Percentiles rank a stretch among this genome's conserved stretches.
These are phyloP conservation scores for Leptodermis oblonga DNA, from an alignment of 257 asterid genomes.

Conservation along the genomic window DNA sequence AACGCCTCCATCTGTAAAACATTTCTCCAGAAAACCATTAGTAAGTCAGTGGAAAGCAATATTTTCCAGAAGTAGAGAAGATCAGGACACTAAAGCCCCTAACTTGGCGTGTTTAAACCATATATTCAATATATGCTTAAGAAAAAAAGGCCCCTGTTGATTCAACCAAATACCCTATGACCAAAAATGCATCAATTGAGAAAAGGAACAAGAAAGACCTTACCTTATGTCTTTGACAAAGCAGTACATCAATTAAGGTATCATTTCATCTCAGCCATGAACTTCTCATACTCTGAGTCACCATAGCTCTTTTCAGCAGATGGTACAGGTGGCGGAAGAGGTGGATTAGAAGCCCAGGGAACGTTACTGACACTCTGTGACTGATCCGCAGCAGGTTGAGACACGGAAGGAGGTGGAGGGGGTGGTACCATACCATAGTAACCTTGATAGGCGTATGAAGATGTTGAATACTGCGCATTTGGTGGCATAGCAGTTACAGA, in stretches of 20 bases:
- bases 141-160: not conserved
- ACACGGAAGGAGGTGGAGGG: conserved; percentile 55
- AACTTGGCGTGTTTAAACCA: not conserved
- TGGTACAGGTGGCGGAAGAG: conserved; percentile 54
- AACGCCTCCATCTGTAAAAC: conserved; percentile 11
- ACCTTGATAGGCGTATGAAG: conserved; percentile 60
- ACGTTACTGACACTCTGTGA: conserved; percentile 56
- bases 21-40: conserved; percentile 3
- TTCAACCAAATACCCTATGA: not conserved
- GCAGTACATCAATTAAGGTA: conserved; percentile 8
- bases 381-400: conserved; percentile 45
- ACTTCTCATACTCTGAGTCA: conserved; percentile 88
- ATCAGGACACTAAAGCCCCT: not conserved
- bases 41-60: conserved; percentile 3
- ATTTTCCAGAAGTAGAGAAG: not conserved
- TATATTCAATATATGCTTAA: not conserved
- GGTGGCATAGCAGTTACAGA: conserved; percentile 54
- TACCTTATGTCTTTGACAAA: conserved; percentile 31
- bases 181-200: not conserved
- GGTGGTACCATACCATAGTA: conserved; percentile 56
- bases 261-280: conserved; percentile 92
- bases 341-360: conserved; percentile 82
- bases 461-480: conserved; percentile 51
- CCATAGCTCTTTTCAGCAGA: conserved; percentile 53
- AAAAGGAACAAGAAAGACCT: conserved; percentile 2